A percentile compares a stretch with the other conserved stretches of the same genome.
Evolutionary conservation across 345 rosid species (phyloP).

Genomic region (Trapa incisa): DNA sequence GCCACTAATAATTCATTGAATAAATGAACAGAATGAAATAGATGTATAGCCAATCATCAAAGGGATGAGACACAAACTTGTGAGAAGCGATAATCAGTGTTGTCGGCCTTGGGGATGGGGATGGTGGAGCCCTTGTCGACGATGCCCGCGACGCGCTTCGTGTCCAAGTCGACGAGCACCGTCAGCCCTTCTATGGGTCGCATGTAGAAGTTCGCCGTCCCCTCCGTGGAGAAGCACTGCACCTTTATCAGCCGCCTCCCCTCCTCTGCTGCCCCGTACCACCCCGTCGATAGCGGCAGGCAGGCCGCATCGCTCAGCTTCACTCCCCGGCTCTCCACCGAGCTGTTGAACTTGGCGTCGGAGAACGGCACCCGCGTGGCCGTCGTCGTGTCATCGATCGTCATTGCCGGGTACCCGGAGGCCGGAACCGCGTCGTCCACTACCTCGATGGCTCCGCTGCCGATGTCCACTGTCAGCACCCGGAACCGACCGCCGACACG

Average conservation of each 20-base stretch:
- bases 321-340: conserved; percentile 64
- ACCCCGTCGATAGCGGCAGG: conserved; percentile 60
- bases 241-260: conserved; percentile 59
- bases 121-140: conserved; percentile 47
- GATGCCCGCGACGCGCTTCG: conserved; percentile 52
- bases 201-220: conserved; percentile 81
- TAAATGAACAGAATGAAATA: too few relatives aligned
- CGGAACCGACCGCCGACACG: conserved; percentile 33
- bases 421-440: conserved; percentile 14
- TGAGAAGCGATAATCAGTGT: conserved; percentile 68
- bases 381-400: conserved; percentile 72
- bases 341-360: conserved; percentile 50
- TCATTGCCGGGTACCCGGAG: conserved; percentile 83
- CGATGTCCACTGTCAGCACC: conserved; percentile 50
- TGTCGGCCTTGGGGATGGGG: conserved; percentile 70
- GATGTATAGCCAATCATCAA: too few relatives aligned
- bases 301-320: conserved; percentile 58
- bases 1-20: too few relatives aligned
- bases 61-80: neutral
- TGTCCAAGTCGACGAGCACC: conserved; percentile 58
- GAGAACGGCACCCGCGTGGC: conserved; percentile 47
- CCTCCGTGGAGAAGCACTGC: conserved; percentile 72
- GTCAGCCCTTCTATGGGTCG: conserved; percentile 93
- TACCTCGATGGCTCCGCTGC: conserved; percentile 18
- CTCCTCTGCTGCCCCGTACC: conserved; percentile 67